These are phyloP conservation scores for Yamadazyma olivae DNA, from an alignment of 805 yeast genomes.

Conservation along the genomic window DNA sequence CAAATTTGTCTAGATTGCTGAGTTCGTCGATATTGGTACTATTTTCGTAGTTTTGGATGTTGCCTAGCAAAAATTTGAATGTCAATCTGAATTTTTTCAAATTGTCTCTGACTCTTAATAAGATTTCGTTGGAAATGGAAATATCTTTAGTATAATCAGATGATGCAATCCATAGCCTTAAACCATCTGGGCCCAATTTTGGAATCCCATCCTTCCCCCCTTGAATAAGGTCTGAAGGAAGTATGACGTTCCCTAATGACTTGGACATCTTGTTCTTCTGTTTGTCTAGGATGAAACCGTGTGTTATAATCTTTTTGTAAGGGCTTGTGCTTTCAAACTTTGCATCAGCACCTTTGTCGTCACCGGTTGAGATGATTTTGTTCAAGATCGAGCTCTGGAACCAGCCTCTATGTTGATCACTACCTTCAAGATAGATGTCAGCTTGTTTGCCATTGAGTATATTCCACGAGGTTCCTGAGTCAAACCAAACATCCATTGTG, in stretches of 20 bases:
- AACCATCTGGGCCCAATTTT: constrained; percentile 83
- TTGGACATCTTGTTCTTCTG: constrained; percentile 91
- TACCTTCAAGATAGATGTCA: constrained; percentile 90
- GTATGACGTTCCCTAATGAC: constrained; percentile 78
- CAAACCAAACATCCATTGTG: constrained; percentile 99
- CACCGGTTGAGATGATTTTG: constrained; percentile 54
- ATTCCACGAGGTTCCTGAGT: constrained; percentile 92
- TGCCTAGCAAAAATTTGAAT: constrained; percentile 78
- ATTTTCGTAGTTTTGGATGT: constrained; percentile 36
- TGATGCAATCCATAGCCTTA: constrained; percentile 87
- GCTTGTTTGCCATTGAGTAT: constrained; percentile 39
- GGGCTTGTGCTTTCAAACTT: constrained; percentile 47
- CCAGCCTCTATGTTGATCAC: constrained; percentile 99
- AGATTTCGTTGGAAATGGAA: constrained; percentile 64
- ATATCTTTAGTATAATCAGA: constrained; percentile 84
- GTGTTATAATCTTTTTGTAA: constrained; percentile 74
- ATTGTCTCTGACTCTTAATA: constrained; percentile 74
- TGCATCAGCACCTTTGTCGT: constrained; percentile 27
- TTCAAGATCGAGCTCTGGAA: constrained; percentile 91
- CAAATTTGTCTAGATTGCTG: constrained; percentile 54
- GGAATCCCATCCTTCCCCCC: constrained; percentile 55
- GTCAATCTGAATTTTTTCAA: constrained; percentile 81
- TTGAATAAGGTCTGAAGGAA: constrained; percentile 64
- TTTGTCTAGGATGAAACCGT: constrained; percentile 89
- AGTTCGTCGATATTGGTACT: constrained; percentile 21